These are phyloP conservation scores for Ophiocordyceps robertsii DNA, from an alignment of 2,329 filamentous ascomycete genomes.

Conservation along the genomic window DNA sequence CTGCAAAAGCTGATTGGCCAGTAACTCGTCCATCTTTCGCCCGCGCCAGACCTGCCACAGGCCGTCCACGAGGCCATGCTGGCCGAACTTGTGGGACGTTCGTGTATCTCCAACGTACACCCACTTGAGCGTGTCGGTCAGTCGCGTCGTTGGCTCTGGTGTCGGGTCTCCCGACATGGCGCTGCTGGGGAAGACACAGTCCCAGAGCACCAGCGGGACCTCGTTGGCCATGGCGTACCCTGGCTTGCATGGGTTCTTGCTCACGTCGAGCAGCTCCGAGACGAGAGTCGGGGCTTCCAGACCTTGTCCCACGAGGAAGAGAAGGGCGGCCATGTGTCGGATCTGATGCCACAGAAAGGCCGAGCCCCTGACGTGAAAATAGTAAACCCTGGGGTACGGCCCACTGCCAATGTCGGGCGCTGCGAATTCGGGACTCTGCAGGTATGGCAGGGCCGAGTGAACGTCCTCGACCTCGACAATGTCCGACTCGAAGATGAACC, in stretches of 20 bases:
- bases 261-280: conserved; percentile 59
- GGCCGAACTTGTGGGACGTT: conserved; percentile 46
- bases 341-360: conserved; percentile 99
- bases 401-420: conserved; percentile 7
- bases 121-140: conserved; percentile 57
- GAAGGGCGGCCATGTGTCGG: conserved; percentile 76
- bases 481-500: conserved; percentile 67
- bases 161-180: background rate
- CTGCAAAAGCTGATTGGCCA: conserved; percentile 63
- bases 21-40: conserved; percentile 78
- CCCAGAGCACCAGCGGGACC: conserved; percentile 84
- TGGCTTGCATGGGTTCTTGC: conserved; percentile 60
- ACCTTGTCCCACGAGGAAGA: conserved; percentile 88
- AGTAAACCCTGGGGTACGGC: conserved; percentile 56
- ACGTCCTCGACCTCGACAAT: conserved; percentile 55
- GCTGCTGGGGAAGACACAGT: conserved; percentile 67
- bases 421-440: conserved; percentile 27
- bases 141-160: background rate
- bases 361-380: conserved; percentile 76
- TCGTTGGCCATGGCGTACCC: conserved; percentile 86
- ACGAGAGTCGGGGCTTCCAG: conserved; percentile 66
- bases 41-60: conserved; percentile 76
- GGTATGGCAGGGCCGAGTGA: conserved; percentile 41
- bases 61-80: conserved; percentile 54
- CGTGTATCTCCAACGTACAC: conserved; percentile 59